Evolutionary conservation across 2,329 filamentous ascomycete species (phyloP).

Genomic region (Whalleya microplaca): DNA sequence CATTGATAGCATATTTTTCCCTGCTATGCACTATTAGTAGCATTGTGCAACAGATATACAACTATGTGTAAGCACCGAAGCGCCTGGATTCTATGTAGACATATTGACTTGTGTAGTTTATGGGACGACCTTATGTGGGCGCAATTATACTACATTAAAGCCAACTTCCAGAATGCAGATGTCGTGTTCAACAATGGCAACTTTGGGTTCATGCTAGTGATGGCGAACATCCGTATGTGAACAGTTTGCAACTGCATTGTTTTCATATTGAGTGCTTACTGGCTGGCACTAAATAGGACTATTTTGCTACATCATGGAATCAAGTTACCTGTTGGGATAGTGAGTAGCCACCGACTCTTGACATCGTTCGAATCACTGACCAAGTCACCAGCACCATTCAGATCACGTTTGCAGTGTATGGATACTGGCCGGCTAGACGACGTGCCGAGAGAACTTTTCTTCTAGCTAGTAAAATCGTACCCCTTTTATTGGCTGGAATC

Average conservation of each 20-base stretch:
- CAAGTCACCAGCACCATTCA: conserved; percentile 17
- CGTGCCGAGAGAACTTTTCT: conserved; percentile 11
- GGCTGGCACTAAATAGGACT: conserved; percentile 16
- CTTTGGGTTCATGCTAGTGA: conserved; percentile 28
- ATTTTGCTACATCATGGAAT: conserved; percentile 31
- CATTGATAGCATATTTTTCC: conserved; percentile 28
- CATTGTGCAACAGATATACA: conserved; percentile 31
- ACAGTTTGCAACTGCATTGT: not conserved
- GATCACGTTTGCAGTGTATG: conserved; percentile 20
- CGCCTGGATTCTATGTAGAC: not conserved
- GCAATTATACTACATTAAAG: conserved; percentile 29
- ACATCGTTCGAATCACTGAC: conserved; percentile 2
- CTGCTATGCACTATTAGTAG: conserved; percentile 24
- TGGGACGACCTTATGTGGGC: conserved; percentile 28
- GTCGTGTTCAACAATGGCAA: conserved; percentile 32
- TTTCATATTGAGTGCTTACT: not conserved
- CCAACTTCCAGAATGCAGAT: conserved; percentile 29
- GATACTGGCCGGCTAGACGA: conserved; percentile 15
- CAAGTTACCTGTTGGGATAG: conserved; percentile 10
- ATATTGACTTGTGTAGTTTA: conserved; percentile 9
- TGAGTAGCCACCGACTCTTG: not conserved
- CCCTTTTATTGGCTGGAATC: conserved; percentile 20
- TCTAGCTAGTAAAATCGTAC: conserved; percentile 15
- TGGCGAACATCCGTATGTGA: conserved; percentile 28
- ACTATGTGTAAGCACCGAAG: conserved; percentile 21